Evolutionary conservation across 768 basidiomycete genomes (phyloP).

Genomic region (Lentinula edodes): DNA sequence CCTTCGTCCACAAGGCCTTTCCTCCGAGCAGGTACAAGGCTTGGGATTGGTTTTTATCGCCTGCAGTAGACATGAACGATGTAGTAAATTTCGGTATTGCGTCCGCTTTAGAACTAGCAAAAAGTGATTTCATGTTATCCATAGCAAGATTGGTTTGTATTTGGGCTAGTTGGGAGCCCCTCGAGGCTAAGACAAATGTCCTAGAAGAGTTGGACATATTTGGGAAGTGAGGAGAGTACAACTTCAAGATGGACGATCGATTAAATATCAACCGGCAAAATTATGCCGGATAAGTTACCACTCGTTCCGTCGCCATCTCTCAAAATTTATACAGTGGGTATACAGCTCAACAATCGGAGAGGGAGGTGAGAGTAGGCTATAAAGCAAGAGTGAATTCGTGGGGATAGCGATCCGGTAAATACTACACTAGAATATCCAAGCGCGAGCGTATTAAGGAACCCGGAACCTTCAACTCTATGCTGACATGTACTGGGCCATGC

Average conservation of each 20-base stretch:
- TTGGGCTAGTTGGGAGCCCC: conserved; percentile 83
- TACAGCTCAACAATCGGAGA: neutral
- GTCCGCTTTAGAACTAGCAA: conserved; percentile 38
- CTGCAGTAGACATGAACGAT: conserved; percentile 53
- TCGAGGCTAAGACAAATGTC: conserved; percentile 74
- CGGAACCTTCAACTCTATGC: conserved; percentile 30
- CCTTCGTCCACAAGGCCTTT: conserved; percentile 95
- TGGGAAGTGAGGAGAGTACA: neutral
- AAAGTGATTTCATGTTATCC: conserved; percentile 50
- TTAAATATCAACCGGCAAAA: neutral
- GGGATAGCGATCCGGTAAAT: neutral
- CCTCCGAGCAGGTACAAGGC: conserved; percentile 84
- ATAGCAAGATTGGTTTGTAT: conserved; percentile 84
- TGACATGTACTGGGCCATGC: conserved; percentile 84
- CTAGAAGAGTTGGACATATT: conserved; percentile 23
- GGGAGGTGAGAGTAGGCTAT: neutral
- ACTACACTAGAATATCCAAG: neutral
- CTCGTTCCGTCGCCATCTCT: no score
- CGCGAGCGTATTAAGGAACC: conserved; percentile 3
- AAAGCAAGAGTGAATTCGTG: neutral
- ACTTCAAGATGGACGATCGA: neutral
- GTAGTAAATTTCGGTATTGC: conserved; percentile 34
- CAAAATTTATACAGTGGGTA: no score
- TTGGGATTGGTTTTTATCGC: conserved; percentile 91
- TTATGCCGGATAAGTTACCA: neutral